Evolutionary conservation across 306 rosid genomes (phyloP).

Genomic region (Pachyrhizus erosus): DNA sequence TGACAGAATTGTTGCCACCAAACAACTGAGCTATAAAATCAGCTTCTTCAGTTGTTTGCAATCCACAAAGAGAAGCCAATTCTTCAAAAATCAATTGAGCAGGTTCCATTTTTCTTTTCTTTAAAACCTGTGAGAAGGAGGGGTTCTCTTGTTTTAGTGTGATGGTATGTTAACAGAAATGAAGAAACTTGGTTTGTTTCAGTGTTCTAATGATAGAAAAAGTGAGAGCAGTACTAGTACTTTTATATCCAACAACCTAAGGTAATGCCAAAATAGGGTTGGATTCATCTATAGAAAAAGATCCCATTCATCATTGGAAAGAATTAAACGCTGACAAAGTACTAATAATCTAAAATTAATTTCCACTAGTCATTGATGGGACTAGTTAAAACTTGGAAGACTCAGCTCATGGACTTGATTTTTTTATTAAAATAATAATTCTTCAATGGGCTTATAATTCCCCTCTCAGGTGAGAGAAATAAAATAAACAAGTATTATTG

Average conservation of each 20-base stretch:
- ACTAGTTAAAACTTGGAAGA: constrained; percentile 39
- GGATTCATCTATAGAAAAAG: constrained; percentile 34
- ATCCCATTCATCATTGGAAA: constrained; percentile 42
- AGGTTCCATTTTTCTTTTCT: constrained; percentile 56
- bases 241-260: constrained; percentile 51
- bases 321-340: constrained; percentile 44
- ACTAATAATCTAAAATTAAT: constrained; percentile 21
- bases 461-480: constrained; percentile 29
- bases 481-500: constrained; percentile 26
- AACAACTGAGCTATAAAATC: constrained; percentile 71
- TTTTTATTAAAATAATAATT: constrained; percentile 27
- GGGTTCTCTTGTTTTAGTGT: constrained; percentile 11
- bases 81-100: constrained; percentile 57
- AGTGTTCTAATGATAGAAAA: constrained; percentile 35
- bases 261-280: constrained; percentile 48
- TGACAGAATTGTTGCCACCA: constrained; percentile 29
- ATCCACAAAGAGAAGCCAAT: constrained; percentile 71
- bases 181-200: constrained; percentile 37
- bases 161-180: constrained; percentile 13
- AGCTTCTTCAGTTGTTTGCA: constrained; percentile 63
- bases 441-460: neutral
- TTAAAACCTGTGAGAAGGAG: neutral
- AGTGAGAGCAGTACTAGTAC: constrained; percentile 22
- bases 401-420: constrained; percentile 29
- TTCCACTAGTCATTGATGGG: constrained; percentile 36